Conservation (phyloP, 192 early-diverging fungal species). For the Coemansia sp. region DNA sequence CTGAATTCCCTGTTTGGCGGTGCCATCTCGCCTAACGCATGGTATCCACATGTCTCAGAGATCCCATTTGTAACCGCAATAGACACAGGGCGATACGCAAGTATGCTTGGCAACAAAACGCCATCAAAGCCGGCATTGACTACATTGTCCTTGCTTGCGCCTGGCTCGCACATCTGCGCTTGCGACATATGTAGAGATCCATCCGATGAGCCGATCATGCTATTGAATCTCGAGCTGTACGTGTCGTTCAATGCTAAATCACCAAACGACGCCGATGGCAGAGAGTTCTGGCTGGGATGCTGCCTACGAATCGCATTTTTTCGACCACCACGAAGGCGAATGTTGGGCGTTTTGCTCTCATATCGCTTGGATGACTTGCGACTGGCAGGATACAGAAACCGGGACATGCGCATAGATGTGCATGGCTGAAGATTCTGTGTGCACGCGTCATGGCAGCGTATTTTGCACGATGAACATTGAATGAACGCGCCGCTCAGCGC, state of each 20-base stretch:
- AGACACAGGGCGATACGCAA: constrained; percentile 24
- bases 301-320: constrained; percentile 24
- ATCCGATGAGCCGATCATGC: constrained; percentile 37
- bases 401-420: constrained; percentile 55
- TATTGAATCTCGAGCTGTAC: constrained; percentile 3
- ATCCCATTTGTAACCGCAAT: constrained; percentile 35
- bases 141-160: constrained; percentile 1
- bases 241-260: constrained; percentile 1
- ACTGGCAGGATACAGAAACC: constrained; percentile 45
- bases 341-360: constrained; percentile 48
- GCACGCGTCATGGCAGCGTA: constrained; percentile 52
- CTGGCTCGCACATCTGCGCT: neutral
- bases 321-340: constrained; percentile 36
- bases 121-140: constrained; percentile 47
- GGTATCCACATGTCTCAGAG: neutral
- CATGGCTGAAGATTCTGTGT: constrained; percentile 33
- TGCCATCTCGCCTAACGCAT: constrained; percentile 1
- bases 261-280: constrained; percentile 10
- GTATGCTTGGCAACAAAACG: constrained; percentile 5
- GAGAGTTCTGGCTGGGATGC: constrained; percentile 1
- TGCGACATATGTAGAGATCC: constrained; percentile 28
- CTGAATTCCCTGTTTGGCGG: neutral
- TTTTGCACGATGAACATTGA: constrained; percentile 54
- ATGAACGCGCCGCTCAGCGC: constrained; percentile 44
- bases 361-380: constrained; percentile 56